A percentile compares a stretch with the other conserved stretches of the same genome.
Conservation (phyloP, 306 rosid species). For the Rosa rugosa region DNA sequence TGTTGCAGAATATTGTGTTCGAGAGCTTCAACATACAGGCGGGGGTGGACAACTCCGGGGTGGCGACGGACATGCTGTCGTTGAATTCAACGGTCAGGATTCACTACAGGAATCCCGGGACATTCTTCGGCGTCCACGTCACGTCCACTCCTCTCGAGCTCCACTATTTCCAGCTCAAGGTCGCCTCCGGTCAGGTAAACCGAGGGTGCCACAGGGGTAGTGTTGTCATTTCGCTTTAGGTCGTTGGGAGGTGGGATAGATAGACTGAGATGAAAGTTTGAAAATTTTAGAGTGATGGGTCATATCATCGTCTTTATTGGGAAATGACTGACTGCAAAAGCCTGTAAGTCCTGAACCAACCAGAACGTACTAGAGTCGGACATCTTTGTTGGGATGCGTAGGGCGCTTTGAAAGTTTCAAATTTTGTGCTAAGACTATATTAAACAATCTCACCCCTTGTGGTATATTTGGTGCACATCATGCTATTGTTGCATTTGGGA, state of each 20-base stretch:
- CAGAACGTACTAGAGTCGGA: neutral
- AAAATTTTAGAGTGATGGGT: neutral
- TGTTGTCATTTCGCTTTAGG: neutral
- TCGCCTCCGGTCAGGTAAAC: constrained; percentile 80
- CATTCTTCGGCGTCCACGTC: constrained; percentile 92
- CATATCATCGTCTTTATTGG: neutral
- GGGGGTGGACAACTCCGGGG: constrained; percentile 72
- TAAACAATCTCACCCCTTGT: neutral
- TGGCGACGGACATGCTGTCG: constrained; percentile 78
- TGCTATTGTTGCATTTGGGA: neutral
- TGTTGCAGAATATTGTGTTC: constrained; percentile 60
- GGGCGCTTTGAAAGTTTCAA: neutral
- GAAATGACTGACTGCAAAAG: constrained; percentile 9
- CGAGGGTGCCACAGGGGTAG: neutral
- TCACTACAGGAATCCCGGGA: constrained; percentile 61
- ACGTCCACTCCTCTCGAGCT: constrained; percentile 67
- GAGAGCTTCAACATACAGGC: constrained; percentile 71
- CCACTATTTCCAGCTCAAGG: constrained; percentile 55
- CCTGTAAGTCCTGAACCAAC: neutral
- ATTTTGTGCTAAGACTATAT: neutral
- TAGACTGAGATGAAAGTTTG: neutral
- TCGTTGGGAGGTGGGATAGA: neutral
- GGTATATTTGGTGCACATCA: neutral
- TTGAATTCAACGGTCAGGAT: constrained; percentile 86
- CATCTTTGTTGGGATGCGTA: constrained; percentile 6